Percentiles rank a stretch among this genome's conserved stretches.
Evolutionary conservation across 176 grass and related monocot species (phyloP).

Genomic region (Rhynchospora tenuis): DNA sequence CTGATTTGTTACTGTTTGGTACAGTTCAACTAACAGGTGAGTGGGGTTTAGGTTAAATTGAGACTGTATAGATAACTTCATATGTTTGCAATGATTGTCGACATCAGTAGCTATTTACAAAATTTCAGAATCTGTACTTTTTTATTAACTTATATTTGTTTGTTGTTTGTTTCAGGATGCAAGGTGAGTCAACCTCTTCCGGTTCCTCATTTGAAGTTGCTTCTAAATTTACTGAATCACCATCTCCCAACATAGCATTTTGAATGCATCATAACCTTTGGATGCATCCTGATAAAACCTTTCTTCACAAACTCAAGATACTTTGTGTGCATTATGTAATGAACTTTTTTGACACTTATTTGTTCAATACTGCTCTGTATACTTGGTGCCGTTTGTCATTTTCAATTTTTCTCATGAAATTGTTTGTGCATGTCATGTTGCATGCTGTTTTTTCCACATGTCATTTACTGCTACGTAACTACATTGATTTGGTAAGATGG

Average conservation of each 20-base stretch:
- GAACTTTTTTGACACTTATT: not conserved
- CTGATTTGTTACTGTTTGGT: not conserved
- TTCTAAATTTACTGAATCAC: not conserved
- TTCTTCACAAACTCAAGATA: not conserved
- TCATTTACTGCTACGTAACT: slow-evolving; percentile 10
- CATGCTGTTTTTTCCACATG: not conserved
- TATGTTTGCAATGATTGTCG: not conserved
- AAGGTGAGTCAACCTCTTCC: slow-evolving; percentile 62
- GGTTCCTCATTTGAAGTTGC: not conserved
- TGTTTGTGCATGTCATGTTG: not conserved
- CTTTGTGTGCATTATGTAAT: not conserved
- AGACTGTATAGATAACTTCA: not conserved
- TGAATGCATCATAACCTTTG: slow-evolving; percentile 19
- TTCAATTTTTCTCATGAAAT: not conserved
- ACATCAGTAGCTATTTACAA: not conserved
- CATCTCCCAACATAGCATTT: not conserved
- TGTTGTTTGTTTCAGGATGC: slow-evolving; percentile 58
- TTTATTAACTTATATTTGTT: slow-evolving; percentile 21
- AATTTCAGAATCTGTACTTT: not conserved
- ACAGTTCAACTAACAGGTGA: not conserved
- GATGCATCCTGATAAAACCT: not conserved
- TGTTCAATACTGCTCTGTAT: not conserved
- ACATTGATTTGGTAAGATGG: not conserved
- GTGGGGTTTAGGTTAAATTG: not conserved
- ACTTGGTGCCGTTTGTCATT: not conserved